Percentiles rank a stretch among this genome's conserved stretches.
Conservation (phyloP, 1,284 basidiomycete species). For the Ustilago shanxiensis region DNA sequence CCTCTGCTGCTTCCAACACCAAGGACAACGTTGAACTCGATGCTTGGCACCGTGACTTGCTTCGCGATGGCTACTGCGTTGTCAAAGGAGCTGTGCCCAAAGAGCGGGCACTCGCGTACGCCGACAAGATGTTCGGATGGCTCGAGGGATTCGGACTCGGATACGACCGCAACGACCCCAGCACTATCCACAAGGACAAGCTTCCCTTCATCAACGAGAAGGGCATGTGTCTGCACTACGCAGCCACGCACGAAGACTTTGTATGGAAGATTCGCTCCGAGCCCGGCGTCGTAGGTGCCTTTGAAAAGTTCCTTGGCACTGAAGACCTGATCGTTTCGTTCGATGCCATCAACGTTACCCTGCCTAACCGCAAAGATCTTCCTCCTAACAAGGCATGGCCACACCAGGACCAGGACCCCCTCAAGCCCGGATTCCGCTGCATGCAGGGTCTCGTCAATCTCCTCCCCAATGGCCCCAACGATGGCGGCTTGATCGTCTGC, state of each 20-base stretch:
- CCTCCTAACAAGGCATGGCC: constrained; percentile 68
- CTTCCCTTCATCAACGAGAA: constrained; percentile 67
- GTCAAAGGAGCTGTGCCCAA: constrained; percentile 66
- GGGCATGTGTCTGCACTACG: constrained; percentile 67
- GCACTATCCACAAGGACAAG: constrained; percentile 68
- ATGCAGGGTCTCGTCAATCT: constrained; percentile 72
- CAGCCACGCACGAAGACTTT: constrained; percentile 70
- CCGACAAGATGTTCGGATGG: constrained; percentile 68
- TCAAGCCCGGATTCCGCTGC: constrained; percentile 69
- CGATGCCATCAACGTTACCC: constrained; percentile 49
- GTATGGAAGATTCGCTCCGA: constrained; percentile 71
- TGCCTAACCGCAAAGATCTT: constrained; percentile 29
- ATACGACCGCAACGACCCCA: constrained; percentile 69
- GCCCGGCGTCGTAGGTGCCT: constrained; percentile 67
- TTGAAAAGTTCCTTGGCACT: constrained; percentile 71
- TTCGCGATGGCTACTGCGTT: constrained; percentile 66
- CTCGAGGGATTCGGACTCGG: constrained; percentile 69
- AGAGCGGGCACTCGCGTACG: constrained; percentile 67
- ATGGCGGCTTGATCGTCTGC: constrained; percentile 72
- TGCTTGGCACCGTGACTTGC: constrained; percentile 45
- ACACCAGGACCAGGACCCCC: constrained; percentile 70
- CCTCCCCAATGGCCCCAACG: constrained; percentile 70
- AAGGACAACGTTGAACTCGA: constrained; percentile 16
- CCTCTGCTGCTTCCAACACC: background rate
- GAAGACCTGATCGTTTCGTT: constrained; percentile 71